phyloP scores from a whole-genome alignment of 202 grass and related monocot species.

The Schoenoplectus tabernaemontani region DNA sequence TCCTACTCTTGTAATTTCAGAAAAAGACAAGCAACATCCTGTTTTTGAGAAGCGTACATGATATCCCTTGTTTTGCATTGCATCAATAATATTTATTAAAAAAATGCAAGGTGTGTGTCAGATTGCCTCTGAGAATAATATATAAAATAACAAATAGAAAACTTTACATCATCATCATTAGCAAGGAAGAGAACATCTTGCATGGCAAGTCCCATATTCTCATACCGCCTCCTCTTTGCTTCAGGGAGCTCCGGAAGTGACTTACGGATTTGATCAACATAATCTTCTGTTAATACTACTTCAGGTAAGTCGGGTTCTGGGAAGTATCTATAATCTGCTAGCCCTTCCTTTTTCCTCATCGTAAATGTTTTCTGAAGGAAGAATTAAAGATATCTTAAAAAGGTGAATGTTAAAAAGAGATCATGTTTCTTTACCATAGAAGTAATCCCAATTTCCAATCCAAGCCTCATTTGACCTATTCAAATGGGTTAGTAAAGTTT shows the following conservation, averaged over 20 bases:
- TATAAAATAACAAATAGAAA: constrained; percentile 3
- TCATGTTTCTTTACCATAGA: neutral
- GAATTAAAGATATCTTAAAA: neutral
- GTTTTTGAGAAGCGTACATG: neutral
- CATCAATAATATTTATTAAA: constrained; percentile 11
- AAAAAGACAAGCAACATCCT: constrained; percentile 17
- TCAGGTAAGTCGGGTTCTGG: constrained; percentile 93
- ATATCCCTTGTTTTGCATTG: neutral
- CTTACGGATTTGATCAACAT: constrained; percentile 57
- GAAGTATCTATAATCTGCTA: constrained; percentile 96
- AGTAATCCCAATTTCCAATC: neutral
- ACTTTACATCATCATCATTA: constrained; percentile 76
- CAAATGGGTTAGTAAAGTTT: neutral
- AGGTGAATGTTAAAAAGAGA: neutral
- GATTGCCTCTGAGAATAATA: neutral
- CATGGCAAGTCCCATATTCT: constrained; percentile 80
- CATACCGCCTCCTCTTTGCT: constrained; percentile 84
- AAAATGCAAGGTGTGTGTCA: neutral
- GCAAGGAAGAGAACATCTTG: constrained; percentile 97
- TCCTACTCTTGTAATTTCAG: neutral
- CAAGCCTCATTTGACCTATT: neutral
- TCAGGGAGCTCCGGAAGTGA: constrained; percentile 88
- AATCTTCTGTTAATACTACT: constrained; percentile 62
- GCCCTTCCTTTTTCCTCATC: constrained; percentile 92
- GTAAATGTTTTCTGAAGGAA: constrained; percentile 80